Base-by-base conservation (phyloP, 2,329 filamentous ascomycete genomes). In the Xylaria sp. region DNA sequence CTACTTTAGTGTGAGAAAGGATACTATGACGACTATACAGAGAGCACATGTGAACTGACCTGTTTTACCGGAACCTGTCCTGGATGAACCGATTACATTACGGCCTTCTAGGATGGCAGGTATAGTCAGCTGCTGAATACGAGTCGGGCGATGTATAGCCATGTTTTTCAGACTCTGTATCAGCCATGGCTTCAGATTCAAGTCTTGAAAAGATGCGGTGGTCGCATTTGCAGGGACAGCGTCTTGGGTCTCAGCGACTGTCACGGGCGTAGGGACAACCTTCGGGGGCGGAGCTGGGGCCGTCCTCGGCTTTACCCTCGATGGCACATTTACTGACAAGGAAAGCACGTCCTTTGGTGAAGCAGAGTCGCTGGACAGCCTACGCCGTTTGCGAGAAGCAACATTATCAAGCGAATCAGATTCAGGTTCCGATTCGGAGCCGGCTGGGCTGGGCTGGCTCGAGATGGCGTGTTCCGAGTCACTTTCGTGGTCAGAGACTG, bases 11-110 rank as follows among this genome's bases (percentile, higher is more conserved):
- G 62, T 69, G 32, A 73, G 69, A 48, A 62, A 23, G 2, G 25
- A 12, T 46, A 8, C 23, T 3, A 52, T 65, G 34, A 44, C 23
- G 9, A 3, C 39, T 46, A 63, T 34, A 44, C 3, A 23, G 41
- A n/a, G 7, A 32, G 1, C 1, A 41, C 25, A 8, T 65, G 37
- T 10, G 10, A 51, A 69, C 70, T 69, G 20, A 73, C 71, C 71
- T 68, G 96, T 99, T 84, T 99, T 99, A 82, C 96, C 96, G 13
- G 95, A 98, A 84, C 96, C 96, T 0, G 96, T 99, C 71, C 94
- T 88, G 78, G 93, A 97, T 46, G 94, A 94, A 78, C 96, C 96
- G 75, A 99, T 73, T 34, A 74, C 70, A 66, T 99, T 94, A 75
- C 92, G 88, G 6, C 96, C 96, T 75, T 93, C 91, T 41, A 99